A percentile compares a stretch with the other conserved stretches of the same genome.
These are phyloP conservation scores for Solanum tarapatanum DNA, from an alignment of 257 asterid genomes.

Conservation along the genomic window DNA sequence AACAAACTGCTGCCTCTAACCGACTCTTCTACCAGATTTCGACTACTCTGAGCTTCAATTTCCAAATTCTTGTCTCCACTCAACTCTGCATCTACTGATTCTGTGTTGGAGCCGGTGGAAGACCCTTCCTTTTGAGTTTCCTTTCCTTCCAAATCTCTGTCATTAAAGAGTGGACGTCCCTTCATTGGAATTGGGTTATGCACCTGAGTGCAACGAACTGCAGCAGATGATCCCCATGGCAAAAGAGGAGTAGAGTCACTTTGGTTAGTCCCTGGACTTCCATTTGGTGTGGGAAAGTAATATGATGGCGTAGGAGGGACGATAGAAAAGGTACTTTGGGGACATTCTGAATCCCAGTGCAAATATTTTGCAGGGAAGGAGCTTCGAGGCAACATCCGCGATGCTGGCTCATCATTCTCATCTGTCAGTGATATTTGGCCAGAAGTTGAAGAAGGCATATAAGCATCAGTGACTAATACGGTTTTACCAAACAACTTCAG, in stretches of 20 bases:
- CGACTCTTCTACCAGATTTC: conserved; percentile 8
- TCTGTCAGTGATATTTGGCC: conserved; percentile 17
- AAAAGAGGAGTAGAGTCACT: conserved; percentile 2
- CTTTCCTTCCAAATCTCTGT: conserved; percentile 15
- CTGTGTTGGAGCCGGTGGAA: conserved; percentile 34
- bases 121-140: conserved; percentile 36
- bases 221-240: conserved; percentile 27
- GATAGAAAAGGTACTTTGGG: conserved; percentile 3
- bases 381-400: conserved; percentile 9
- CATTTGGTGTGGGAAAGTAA: background rate
- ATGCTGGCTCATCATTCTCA: conserved; percentile 12
- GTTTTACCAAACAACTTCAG: conserved; percentile 88
- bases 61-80: conserved; percentile 8
- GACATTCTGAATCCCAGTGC: conserved; percentile 5
- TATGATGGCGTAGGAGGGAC: conserved; percentile 3
- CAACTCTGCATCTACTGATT: conserved; percentile 16
- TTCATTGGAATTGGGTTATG: conserved; percentile 52
- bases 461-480: conserved; percentile 30
- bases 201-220: conserved; percentile 18
- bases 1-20: conserved; percentile 16
- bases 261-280: background rate
- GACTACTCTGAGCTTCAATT: conserved; percentile 14
- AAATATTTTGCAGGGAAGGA: conserved; percentile 8
- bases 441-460: conserved; percentile 12
- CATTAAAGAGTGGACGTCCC: conserved; percentile 6